Percentiles rank a stretch among this genome's conserved stretches.
Evolutionary conservation across 1,284 basidiomycete species (phyloP).

Genomic region (Boletellus deceptivus): DNA sequence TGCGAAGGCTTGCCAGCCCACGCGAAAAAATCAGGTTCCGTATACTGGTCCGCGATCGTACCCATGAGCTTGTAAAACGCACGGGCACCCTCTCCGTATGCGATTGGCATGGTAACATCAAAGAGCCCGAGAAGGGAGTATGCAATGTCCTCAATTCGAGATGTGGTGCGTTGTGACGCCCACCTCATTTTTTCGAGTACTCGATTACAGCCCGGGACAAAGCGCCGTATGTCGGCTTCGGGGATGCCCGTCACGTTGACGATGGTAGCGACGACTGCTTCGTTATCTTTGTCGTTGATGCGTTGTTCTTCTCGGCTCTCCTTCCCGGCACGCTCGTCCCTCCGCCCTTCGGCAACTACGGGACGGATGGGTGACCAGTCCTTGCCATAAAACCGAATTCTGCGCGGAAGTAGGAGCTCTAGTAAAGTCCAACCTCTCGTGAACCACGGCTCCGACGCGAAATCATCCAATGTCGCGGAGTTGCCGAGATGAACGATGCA

Average conservation of each 20-base stretch:
- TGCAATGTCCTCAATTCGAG: constrained; percentile 23
- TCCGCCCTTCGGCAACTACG: constrained; percentile 10
- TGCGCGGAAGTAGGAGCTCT: constrained; percentile 26
- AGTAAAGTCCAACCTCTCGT: constrained; percentile 23
- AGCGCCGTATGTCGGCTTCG: constrained; percentile 24
- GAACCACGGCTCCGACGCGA: constrained; percentile 25
- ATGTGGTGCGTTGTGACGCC: constrained; percentile 23
- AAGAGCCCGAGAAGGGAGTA: constrained; percentile 28
- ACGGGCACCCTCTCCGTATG: constrained; percentile 26
- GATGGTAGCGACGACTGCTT: constrained; percentile 14
- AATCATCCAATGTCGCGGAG: constrained; percentile 23
- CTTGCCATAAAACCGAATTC: constrained; percentile 27
- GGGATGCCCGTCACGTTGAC: constrained; percentile 21
- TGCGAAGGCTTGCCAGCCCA: constrained; percentile 24
- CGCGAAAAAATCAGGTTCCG: constrained; percentile 25
- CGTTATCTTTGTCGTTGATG: constrained; percentile 28
- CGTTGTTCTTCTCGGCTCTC: constrained; percentile 16
- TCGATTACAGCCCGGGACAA: constrained; percentile 20
- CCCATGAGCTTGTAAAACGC: constrained; percentile 25
- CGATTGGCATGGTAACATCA: constrained; percentile 20
- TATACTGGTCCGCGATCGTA: constrained; percentile 18
- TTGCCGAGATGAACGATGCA: constrained; percentile 26
- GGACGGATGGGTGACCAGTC: constrained; percentile 28
- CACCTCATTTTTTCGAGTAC: constrained; percentile 27
- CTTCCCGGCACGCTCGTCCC: constrained; percentile 14